phyloP scores from a whole-genome alignment of 257 asterid species.

The Gardenia jasminoides region DNA sequence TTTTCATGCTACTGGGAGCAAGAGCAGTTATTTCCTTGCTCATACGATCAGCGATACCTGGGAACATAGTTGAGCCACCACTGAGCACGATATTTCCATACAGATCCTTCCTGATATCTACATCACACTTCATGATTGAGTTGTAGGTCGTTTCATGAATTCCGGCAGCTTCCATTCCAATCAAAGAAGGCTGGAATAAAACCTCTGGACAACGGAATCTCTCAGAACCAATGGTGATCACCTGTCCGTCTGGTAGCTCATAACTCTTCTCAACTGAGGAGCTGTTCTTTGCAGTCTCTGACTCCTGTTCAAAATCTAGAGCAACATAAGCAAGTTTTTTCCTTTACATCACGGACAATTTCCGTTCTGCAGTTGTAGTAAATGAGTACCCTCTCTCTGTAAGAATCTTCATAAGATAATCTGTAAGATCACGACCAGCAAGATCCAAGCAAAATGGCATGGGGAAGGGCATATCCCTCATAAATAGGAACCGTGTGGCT shows the following conservation, averaged over 20 bases:
- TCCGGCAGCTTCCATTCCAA: conserved; percentile 27
- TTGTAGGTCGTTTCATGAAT: conserved; percentile 47
- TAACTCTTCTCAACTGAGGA: conserved; percentile 37
- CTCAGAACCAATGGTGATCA: conserved; percentile 38
- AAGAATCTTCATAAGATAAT: conserved; percentile 38
- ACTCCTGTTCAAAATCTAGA: conserved; percentile 39
- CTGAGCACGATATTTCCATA: conserved; percentile 67
- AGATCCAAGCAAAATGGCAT: conserved; percentile 46
- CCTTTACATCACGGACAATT: conserved; percentile 42
- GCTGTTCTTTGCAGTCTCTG: conserved; percentile 36
- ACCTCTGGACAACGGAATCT: conserved; percentile 50
- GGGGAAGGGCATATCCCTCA: conserved; percentile 47
- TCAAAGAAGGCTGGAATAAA: conserved; percentile 39
- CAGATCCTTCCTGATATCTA: conserved; percentile 60
- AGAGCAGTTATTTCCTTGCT: conserved; percentile 67
- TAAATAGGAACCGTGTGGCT: conserved; percentile 47
- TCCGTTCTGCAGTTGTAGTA: conserved; percentile 48
- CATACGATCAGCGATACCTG: conserved; percentile 69
- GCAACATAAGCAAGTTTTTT: conserved; percentile 45
- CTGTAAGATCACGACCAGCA: conserved; percentile 47
- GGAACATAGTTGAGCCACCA: conserved; percentile 75
- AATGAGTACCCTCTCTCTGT: conserved; percentile 45
- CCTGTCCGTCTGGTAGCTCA: conserved; percentile 49
- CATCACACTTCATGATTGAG: conserved; percentile 55
- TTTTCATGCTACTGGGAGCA: conserved; percentile 67